Evolutionary conservation across 2,329 filamentous ascomycete genomes (phyloP), one percentile per base, ranked within the genome.

Genomic region (Fusarium poae): DNA sequence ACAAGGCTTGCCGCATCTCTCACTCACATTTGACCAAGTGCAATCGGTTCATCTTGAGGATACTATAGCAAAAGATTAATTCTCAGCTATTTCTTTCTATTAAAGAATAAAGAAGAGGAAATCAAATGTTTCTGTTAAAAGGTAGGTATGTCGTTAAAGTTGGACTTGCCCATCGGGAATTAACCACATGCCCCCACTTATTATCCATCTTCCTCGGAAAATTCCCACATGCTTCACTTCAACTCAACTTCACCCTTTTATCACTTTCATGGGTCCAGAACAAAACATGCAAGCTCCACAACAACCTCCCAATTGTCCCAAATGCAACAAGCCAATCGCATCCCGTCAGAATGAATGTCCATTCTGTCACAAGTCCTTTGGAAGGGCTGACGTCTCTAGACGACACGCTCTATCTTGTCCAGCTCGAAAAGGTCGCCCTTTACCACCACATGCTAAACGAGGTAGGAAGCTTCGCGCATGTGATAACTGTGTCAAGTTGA

Each of bases 381-480:
- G 27, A 5, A 55, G 70, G 21, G 60, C 58, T 3, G 70, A 72
- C 18, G 56, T 67, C 6, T 42, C 70, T 6, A 56, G 56, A 2
- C 54, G 70, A 1, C 70, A 72, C 27, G 29, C 65, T 3, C 34
- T 35, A 11, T 67, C 60, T 2, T 72, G 70, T 25, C 35, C 32
- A 5, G 23, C 34, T n/a, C 55, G 70, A 15, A 21, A 39, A 6
- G 39, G 50, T 12, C 58, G 49, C 1, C 29, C 53, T 54, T 37
- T 72, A 3, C 70, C 60, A 18, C 54, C 45, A 16, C 23, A 15
- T 2, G 50, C 58, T 6, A 70, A 57, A 23, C 60, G 58, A 1
- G 70, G 70, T 9, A 64, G 65, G 34, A 72, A 68, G 1, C 29
- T 40, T 10, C 64, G 56, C 4, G 64, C 70, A 7, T 72, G 70